These are phyloP conservation scores for Exophiala dermatitidis DNA, from an alignment of 2,329 filamentous ascomycete genomes.

Conservation along the genomic window DNA sequence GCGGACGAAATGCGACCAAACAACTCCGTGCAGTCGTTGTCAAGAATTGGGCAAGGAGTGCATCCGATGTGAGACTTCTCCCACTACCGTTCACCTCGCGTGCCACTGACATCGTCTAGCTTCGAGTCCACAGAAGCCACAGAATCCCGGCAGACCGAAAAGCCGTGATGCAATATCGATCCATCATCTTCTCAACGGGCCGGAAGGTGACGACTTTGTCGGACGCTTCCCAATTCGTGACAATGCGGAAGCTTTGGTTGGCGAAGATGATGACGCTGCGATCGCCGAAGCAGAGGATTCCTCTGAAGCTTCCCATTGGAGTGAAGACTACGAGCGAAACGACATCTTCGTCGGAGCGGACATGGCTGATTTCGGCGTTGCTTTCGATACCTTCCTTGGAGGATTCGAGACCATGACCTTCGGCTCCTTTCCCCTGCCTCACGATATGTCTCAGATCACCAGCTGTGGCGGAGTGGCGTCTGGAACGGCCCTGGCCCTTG, in stretches of 20 bases:
- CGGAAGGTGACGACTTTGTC: constrained; percentile 16
- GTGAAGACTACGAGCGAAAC: constrained; percentile 17
- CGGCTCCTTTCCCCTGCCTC: constrained; percentile 10
- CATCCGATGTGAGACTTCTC: constrained; percentile 18
- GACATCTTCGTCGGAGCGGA: constrained; percentile 15
- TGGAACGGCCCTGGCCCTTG: constrained; percentile 11
- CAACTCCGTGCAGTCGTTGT: constrained; percentile 20
- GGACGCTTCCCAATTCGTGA: constrained; percentile 18
- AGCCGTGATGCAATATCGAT: constrained; percentile 23
- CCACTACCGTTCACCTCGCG: constrained; percentile 2
- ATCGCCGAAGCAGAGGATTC: constrained; percentile 13
- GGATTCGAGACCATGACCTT: constrained; percentile 15
- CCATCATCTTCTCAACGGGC: constrained; percentile 19
- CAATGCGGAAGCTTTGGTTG: background rate
- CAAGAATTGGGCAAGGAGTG: constrained; percentile 23
- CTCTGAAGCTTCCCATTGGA: constrained; percentile 21
- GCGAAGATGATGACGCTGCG: constrained; percentile 12
- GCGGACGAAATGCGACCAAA: constrained; percentile 22
- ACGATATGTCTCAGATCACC: constrained; percentile 10
- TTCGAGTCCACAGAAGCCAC: constrained; percentile 6
- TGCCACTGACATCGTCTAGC: constrained; percentile 2
- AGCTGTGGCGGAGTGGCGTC: constrained; percentile 6
- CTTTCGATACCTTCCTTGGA: constrained; percentile 21
- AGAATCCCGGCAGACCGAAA: constrained; percentile 9
- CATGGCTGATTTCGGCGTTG: constrained; percentile 6